Percentiles rank a stretch among this genome's conserved stretches.
Evolutionary conservation across 768 basidiomycete species (phyloP).

Genomic region (Leccinum rimulosum): DNA sequence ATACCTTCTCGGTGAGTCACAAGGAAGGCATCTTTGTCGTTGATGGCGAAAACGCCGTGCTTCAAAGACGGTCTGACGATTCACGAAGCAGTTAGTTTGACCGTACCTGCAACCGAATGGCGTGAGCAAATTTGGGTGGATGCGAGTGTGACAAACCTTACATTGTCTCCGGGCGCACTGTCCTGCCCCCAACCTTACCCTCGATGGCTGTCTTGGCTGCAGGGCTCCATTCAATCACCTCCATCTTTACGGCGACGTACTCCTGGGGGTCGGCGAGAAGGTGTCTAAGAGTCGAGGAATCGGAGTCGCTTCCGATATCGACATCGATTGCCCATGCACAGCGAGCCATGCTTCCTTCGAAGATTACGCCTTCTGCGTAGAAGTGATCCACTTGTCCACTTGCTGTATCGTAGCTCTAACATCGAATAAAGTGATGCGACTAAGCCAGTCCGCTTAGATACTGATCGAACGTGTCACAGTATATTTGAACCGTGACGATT

Average conservation of each 20-base stretch:
- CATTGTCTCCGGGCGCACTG: slow-evolving; percentile 96
- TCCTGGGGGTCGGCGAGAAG: slow-evolving; percentile 62
- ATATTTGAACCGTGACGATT: too few relatives aligned
- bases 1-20: slow-evolving; percentile 87
- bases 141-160: slow-evolving; percentile 34
- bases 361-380: too few relatives aligned
- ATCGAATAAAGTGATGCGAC: too few relatives aligned
- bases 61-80: slow-evolving; percentile 68
- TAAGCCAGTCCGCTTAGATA: too few relatives aligned
- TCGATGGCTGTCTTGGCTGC: slow-evolving; percentile 63
- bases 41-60: slow-evolving; percentile 89
- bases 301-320: too few relatives aligned
- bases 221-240: slow-evolving; percentile 81
- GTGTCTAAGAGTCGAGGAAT: too few relatives aligned
- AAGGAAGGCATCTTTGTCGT: slow-evolving; percentile 86
- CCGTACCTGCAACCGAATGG: slow-evolving; percentile 66
- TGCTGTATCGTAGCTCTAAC: too few relatives aligned
- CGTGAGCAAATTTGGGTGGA: slow-evolving; percentile 1
- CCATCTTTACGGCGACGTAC: slow-evolving; percentile 93
- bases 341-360: too few relatives aligned
- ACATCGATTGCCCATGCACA: too few relatives aligned
- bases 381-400: too few relatives aligned
- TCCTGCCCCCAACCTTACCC: slow-evolving; percentile 70
- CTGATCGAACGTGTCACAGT: too few relatives aligned
- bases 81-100: slow-evolving; percentile 95